Base-by-base conservation (phyloP, 2,329 filamentous ascomycete genomes). In the Ophiostoma triangulosporum region DNA sequence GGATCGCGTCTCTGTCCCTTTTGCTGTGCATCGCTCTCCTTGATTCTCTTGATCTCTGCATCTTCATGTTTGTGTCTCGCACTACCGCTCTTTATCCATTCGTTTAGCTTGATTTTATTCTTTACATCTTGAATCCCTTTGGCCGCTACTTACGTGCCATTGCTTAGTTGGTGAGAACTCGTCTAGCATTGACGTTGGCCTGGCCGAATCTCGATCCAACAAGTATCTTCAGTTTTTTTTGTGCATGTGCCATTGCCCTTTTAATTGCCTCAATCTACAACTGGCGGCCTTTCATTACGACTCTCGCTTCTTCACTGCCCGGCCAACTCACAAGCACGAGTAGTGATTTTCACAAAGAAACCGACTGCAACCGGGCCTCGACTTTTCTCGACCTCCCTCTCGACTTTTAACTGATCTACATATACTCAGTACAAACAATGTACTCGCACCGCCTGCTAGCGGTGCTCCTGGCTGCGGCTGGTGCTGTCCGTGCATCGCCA, bases 401-500 rank as follows among this genome's bases (percentile, higher is more conserved):
- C n/a, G n/a, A n/a, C n/a, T n/a, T n/a, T n/a, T n/a, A n/a, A n/a
- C n/a, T n/a, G n/a, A n/a, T n/a, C n/a, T n/a, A n/a, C n/a, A n/a
- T n/a, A n/a, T n/a, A n/a, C n/a, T n/a, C n/a, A n/a, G n/a, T n/a
- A n/a, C n/a, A n/a, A n/a, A 46, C 24, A 29, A 46, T 51, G 24
- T 40, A 6, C n/a, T 40, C 17, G 20, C 46, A 22, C 48, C 50
- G 50, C 33, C 43, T 56, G 1, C 31, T 51, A 26, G 43, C 38
- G 27, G 31, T 40, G 12, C 29, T 54, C 31, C 46, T 56, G 15
- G 56, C 50, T 6, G 50, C 50, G 3, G 43, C 52, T 20, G 36
- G 40, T 33, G 17, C 38, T 15, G 54, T 50, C 17, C 29, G n/a
- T n/a, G 57, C 55, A 6, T 56, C 53, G 22, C 53, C 57, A 3